phyloP scores from a whole-genome alignment of 108 stramenopile genomes.

The Chaetoceros muelleri region DNA sequence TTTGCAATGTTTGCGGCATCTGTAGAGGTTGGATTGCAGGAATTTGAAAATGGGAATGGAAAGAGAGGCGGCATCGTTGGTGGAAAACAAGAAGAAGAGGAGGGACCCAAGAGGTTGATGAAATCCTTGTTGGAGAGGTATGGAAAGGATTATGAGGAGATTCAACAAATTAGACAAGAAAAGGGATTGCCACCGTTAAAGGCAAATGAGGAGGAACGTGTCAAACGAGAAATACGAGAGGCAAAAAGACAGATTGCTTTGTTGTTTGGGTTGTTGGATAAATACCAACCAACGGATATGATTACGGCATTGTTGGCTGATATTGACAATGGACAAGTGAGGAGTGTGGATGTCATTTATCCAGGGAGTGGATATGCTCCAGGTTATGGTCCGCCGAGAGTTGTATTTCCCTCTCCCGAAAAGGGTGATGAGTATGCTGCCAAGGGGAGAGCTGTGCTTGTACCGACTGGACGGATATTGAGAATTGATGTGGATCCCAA shows the following conservation, averaged over 20 bases:
- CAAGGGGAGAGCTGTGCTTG: conserved; percentile 43
- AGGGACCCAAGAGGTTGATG: conserved; percentile 44
- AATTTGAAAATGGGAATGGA: conserved; percentile 18
- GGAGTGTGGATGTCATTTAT: conserved; percentile 37
- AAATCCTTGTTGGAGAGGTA: conserved; percentile 32
- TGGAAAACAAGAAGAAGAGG: conserved; percentile 7
- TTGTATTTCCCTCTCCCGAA: conserved; percentile 52
- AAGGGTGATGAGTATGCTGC: conserved; percentile 36
- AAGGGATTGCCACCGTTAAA: background rate
- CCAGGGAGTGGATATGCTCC: conserved; percentile 57
- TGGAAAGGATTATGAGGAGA: conserved; percentile 13
- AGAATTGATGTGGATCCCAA: conserved; percentile 34
- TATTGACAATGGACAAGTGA: conserved; percentile 56
- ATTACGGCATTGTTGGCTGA: conserved; percentile 58
- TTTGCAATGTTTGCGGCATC: conserved; percentile 70
- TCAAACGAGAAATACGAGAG: conserved; percentile 48
- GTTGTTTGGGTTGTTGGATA: conserved; percentile 62
- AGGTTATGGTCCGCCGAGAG: conserved; percentile 41
- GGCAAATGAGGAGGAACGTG: conserved; percentile 5
- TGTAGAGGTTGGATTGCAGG: conserved; percentile 74
- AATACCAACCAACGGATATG: conserved; percentile 54
- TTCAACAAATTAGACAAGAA: background rate
- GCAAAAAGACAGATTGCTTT: conserved; percentile 74
- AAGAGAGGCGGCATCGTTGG: conserved; percentile 10
- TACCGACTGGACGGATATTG: conserved; percentile 51